phyloP scores from a whole-genome alignment of 1,284 basidiomycete genomes.

The Wallemia hederae region DNA sequence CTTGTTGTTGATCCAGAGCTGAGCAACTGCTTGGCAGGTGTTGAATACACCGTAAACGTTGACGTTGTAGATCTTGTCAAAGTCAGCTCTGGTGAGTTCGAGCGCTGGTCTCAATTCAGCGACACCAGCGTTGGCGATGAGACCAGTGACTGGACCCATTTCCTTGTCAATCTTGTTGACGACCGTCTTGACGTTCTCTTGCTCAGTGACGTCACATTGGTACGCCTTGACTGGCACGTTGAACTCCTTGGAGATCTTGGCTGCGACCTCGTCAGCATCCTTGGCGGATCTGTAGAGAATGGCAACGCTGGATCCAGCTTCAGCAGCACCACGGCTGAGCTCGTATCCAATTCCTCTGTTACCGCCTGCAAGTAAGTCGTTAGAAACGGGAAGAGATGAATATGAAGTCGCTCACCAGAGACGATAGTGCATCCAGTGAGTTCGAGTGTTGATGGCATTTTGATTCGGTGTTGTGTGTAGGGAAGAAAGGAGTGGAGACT shows the following conservation, averaged over 20 bases:
- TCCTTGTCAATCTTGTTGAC: neutral
- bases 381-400: neutral
- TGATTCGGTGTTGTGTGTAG: neutral
- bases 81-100: constrained; percentile 22
- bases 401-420: neutral
- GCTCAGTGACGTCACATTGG: constrained; percentile 19
- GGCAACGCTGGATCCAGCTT: constrained; percentile 12
- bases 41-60: constrained; percentile 20
- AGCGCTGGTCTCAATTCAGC: constrained; percentile 24
- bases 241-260: constrained; percentile 15
- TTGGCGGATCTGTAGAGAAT: constrained; percentile 21
- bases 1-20: constrained; percentile 13
- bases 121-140: constrained; percentile 20
- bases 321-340: constrained; percentile 19
- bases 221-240: constrained; percentile 19
- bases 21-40: constrained; percentile 19
- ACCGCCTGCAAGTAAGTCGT: constrained; percentile 18
- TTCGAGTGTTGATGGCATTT: neutral
- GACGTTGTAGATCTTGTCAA: constrained; percentile 14
- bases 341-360: constrained; percentile 23
- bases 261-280: constrained; percentile 13
- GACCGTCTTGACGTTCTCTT: neutral
- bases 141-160: neutral
- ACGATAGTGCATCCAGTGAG: neutral
- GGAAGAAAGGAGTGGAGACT: too few relatives aligned